Base-by-base conservation (phyloP, 768 basidiomycete genomes). In the Rhodotorula toruloides region DNA sequence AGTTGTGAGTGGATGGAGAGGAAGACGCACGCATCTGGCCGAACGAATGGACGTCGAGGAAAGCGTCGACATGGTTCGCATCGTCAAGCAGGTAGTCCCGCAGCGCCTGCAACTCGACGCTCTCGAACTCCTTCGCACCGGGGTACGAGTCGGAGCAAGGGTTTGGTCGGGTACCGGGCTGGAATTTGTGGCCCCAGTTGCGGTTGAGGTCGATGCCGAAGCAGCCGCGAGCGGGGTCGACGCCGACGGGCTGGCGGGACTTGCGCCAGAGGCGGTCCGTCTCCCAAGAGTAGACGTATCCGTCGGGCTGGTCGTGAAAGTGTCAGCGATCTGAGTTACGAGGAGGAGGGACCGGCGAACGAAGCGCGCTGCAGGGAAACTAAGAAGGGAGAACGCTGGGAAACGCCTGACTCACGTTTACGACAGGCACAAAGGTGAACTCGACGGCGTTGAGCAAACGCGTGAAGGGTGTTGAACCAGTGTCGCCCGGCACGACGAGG, bases 91-190 rank as follows among this genome's bases (percentile, higher is more conserved):
- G 79, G 79, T 84, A 89, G 72, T 86, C 85, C 7, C 86, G 86
- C 63, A 91, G 82, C 65, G 84, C 87, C 77, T 84, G 85, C 25
- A 86, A 85, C 76, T 92, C 90, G 3, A 84, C 83, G 1, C 89
- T 40, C 50, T 91, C 83, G 77, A 91, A 92, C 0, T 89, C 80
- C 13, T 84, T 81, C 44, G 80, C 78, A 21, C 90, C 90, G 0
- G 89, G 86, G 73, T 85, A 91, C 81, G 86, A 86, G 54, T 87
- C 83, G 9, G 85, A 84, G 74, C 90, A 92, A 1, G 86, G 83
- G 70, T 85, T 54, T 59, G 77, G 63, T 11, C 67, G 31, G 10
- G 40, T 17, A 10, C 59, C 46, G 22, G 49, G 47, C 25, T 44
- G 29, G 42, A 62, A 74, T 32, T 66, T 37, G 54, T 85, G 85